Percentiles rank a stretch among this genome's conserved stretches.
phyloP scores from a whole-genome alignment of 2,329 filamentous ascomycete species.

The Hypoxylon sp. region DNA sequence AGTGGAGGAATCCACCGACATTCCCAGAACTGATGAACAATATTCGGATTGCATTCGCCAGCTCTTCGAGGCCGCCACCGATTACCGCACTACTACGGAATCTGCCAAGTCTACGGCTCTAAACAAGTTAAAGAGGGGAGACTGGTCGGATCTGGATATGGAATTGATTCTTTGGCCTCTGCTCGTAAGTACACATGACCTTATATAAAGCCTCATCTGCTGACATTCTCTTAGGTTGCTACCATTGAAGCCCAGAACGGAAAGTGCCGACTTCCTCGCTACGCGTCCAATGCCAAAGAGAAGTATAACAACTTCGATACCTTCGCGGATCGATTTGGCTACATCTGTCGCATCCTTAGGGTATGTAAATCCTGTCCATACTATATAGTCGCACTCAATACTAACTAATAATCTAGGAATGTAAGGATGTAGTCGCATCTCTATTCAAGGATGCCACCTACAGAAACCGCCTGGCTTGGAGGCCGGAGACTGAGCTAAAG shows the following conservation, averaged over 20 bases:
- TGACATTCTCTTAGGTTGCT: slow-evolving; percentile 6
- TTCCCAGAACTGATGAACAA: no score
- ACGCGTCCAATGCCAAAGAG: no score
- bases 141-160: slow-evolving; percentile 5
- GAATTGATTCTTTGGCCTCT: slow-evolving; percentile 17
- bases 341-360: neutral
- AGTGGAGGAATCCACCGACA: no score
- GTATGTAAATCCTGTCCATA: no score
- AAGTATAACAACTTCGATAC: neutral
- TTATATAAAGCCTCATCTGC: neutral
- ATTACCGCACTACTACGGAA: neutral
- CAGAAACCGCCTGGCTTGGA: slow-evolving; percentile 4
- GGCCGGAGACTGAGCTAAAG: slow-evolving; percentile 1
- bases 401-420: neutral
- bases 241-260: slow-evolving; percentile 10
- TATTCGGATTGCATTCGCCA: no score
- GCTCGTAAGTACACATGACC: slow-evolving; percentile 3
- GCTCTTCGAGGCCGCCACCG: slow-evolving; percentile 7
- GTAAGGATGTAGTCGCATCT: neutral
- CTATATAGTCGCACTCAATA: no score
- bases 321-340: neutral
- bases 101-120: neutral
- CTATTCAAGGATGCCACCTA: neutral
- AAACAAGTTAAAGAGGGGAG: neutral
- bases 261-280: neutral